phyloP scores from a whole-genome alignment of 192 early-diverging fungal genomes.

The Umbelopsis ramanniana region DNA sequence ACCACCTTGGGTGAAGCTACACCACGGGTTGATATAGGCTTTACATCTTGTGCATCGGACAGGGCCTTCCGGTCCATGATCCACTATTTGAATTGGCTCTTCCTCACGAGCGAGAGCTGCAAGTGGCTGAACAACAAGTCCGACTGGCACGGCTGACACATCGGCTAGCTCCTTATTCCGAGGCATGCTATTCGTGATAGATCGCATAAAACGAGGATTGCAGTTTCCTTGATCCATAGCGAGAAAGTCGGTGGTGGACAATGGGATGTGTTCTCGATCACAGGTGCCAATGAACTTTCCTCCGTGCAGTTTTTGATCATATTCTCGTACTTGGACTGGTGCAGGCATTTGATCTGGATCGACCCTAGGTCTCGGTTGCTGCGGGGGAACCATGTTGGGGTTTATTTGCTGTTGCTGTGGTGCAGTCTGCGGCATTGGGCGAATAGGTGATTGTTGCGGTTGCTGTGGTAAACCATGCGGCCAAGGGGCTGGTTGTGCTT shows the following conservation, averaged over 20 bases:
- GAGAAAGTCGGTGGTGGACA: slow-evolving; percentile 81
- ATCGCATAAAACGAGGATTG: slow-evolving; percentile 90
- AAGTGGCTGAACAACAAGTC: slow-evolving; percentile 89
- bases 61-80: slow-evolving; percentile 90
- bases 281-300: slow-evolving; percentile 76
- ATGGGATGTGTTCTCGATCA: slow-evolving; percentile 71
- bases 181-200: slow-evolving; percentile 90
- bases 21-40: slow-evolving; percentile 93
- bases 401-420: slow-evolving; percentile 40
- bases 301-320: slow-evolving; percentile 76
- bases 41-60: slow-evolving; percentile 91
- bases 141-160: slow-evolving; percentile 81
- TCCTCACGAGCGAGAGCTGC: slow-evolving; percentile 89
- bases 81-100: slow-evolving; percentile 81
- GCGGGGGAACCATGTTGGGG: slow-evolving; percentile 39
- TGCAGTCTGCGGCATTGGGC: slow-evolving; percentile 30
- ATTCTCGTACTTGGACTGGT: slow-evolving; percentile 83
- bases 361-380: slow-evolving; percentile 65
- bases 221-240: slow-evolving; percentile 92
- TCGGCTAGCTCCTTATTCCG: slow-evolving; percentile 82
- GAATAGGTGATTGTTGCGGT: slow-evolving; percentile 36
- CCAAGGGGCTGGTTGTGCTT: slow-evolving; percentile 38
- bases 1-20: slow-evolving; percentile 89
- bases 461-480: slow-evolving; percentile 43
- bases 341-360: slow-evolving; percentile 96